These are phyloP conservation scores for Penicillium sp. DNA, from an alignment of 2,329 filamentous ascomycete genomes.

Conservation along the genomic window DNA sequence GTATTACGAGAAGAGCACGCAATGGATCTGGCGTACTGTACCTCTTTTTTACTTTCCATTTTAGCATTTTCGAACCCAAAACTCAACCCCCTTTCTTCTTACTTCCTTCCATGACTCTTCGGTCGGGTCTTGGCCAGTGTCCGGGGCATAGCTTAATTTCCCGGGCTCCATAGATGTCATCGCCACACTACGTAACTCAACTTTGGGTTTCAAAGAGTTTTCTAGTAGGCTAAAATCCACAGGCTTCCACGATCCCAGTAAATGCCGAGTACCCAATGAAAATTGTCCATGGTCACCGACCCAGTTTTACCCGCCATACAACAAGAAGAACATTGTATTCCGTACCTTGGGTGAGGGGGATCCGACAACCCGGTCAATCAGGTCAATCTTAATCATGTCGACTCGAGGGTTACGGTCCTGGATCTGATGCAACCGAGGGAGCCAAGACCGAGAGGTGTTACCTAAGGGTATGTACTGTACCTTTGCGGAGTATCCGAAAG, in stretches of 20 bases:
- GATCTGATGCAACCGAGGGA: background rate
- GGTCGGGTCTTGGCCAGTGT: conserved; percentile 10
- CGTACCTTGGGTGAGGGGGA: conserved; percentile 14
- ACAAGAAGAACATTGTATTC: background rate
- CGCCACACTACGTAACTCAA: background rate
- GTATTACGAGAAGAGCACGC: conserved; percentile 12
- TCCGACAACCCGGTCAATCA: conserved; percentile 9
- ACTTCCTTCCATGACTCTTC: conserved; percentile 3
- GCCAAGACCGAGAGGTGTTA: background rate
- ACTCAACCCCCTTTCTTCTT: background rate
- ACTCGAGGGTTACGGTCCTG: background rate
- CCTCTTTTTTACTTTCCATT: background rate
- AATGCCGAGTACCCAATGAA: conserved; percentile 7
- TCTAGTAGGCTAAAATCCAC: background rate
- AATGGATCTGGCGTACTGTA: conserved; percentile 1
- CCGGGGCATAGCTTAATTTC: conserved; percentile 15
- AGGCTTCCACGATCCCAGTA: background rate
- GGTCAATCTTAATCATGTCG: conserved; percentile 14
- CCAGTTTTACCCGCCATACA: conserved; percentile 3
- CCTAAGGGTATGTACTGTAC: background rate
- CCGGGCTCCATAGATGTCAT: conserved; percentile 12
- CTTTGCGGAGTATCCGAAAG: conserved; percentile 8
- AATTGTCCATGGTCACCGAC: conserved; percentile 4
- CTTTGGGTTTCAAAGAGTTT: background rate
- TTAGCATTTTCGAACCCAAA: background rate